Evolutionary conservation across 176 grass and related monocot genomes (phyloP).

Genomic region (Aegilops bicornis): DNA sequence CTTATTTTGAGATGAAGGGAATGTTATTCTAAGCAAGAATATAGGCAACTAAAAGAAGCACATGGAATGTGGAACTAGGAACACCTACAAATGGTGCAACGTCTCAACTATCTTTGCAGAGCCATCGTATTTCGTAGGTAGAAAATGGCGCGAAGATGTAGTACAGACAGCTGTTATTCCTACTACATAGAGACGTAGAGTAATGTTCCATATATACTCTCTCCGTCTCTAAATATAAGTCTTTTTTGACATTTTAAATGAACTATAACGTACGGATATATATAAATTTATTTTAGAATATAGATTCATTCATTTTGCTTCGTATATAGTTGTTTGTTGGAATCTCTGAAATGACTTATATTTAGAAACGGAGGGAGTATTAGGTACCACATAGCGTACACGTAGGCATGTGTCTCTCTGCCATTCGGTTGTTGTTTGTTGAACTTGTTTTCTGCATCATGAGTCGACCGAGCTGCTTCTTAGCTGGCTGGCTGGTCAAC

Average conservation of each 20-base stretch:
- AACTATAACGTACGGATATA: no score
- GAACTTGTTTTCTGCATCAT: slow-evolving; percentile 4
- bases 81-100: not conserved
- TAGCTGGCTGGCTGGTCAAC: slow-evolving; percentile 28
- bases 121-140: not conserved
- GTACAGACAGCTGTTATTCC: not conserved
- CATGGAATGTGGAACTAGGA: not conserved
- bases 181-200: not conserved
- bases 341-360: no score
- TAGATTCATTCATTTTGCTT: no score
- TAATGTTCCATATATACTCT: no score
- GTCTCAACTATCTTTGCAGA: not conserved
- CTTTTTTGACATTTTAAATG: no score
- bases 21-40: not conserved
- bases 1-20: no score
- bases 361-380: no score
- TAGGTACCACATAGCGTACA: not conserved
- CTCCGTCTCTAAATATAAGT: no score
- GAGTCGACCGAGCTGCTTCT: slow-evolving; percentile 13
- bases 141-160: no score
- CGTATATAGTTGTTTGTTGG: no score
- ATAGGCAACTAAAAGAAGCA: not conserved
- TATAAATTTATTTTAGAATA: no score
- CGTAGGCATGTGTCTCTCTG: not conserved
- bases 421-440: not conserved